phyloP scores from a whole-genome alignment of 2,329 filamentous ascomycete species.

The Didymella lethalis region DNA sequence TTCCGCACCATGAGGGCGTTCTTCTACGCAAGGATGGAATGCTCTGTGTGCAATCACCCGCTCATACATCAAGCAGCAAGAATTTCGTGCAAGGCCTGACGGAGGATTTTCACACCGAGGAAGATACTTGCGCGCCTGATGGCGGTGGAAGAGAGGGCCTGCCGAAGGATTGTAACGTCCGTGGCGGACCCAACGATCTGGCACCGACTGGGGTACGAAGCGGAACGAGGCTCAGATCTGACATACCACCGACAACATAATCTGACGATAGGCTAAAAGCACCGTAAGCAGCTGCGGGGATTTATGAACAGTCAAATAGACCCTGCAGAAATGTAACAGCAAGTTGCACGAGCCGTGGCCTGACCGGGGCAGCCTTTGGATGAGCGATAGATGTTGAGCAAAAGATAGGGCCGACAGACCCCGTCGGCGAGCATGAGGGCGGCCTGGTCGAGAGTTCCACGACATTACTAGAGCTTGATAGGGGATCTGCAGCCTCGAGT shows the following conservation, averaged over 20 bases:
- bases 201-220: background rate
- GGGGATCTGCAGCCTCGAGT: background rate
- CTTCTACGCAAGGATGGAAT: background rate
- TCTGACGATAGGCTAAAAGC: background rate
- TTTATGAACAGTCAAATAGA: background rate
- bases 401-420: conserved; percentile 7
- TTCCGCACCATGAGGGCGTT: background rate
- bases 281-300: background rate
- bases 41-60: background rate
- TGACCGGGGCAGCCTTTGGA: background rate
- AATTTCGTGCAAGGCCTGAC: background rate
- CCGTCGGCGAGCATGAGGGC: background rate
- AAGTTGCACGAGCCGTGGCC: background rate
- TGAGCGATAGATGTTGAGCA: background rate
- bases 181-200: conserved; percentile 6
- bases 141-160: background rate
- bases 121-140: background rate
- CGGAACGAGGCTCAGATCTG: conserved; percentile 1
- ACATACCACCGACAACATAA: conserved; percentile 1
- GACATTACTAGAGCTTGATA: background rate
- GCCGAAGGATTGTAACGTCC: conserved; percentile 4
- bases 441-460: conserved; percentile 4
- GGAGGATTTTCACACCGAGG: background rate
- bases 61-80: background rate
- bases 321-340: background rate